Percentiles rank a stretch among this genome's conserved stretches.
Evolutionary conservation across 495 filamentous ascomycete genomes (phyloP).

Genomic region (Penicillium alfredii): DNA sequence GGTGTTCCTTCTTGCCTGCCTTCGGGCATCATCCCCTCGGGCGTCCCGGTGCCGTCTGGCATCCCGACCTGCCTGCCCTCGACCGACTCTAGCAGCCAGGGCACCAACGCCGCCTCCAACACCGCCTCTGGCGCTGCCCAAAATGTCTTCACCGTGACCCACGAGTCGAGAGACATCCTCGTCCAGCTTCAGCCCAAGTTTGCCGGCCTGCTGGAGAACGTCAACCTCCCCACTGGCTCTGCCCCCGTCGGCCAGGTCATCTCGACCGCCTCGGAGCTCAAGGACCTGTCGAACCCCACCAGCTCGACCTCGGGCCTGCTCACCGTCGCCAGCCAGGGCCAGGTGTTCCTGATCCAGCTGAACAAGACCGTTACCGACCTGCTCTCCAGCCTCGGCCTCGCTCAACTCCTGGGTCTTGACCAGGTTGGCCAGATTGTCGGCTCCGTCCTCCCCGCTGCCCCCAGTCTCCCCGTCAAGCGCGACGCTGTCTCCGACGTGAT

Average conservation of each 20-base stretch:
- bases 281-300: too few relatives aligned
- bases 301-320: slow-evolving; percentile 9
- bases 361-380: slow-evolving; percentile 9
- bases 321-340: slow-evolving; percentile 12
- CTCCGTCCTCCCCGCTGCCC: not conserved
- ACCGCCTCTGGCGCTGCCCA: slow-evolving; percentile 5
- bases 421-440: not conserved
- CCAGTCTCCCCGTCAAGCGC: not conserved
- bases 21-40: slow-evolving; percentile 12
- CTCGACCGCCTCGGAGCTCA: slow-evolving; percentile 10
- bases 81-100: not conserved
- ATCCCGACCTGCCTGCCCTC: slow-evolving; percentile 10
- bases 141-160: slow-evolving; percentile 16
- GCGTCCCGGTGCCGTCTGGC: slow-evolving; percentile 6
- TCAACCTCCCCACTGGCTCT: slow-evolving; percentile 8
- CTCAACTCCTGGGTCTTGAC: not conserved
- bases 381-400: not conserved
- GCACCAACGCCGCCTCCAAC: slow-evolving; percentile 1
- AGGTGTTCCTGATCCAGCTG: slow-evolving; percentile 19
- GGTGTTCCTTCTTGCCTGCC: slow-evolving; percentile 13
- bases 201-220: slow-evolving; percentile 10
- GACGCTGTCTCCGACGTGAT: too few relatives aligned
- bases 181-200: slow-evolving; percentile 18
- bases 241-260: slow-evolving; percentile 15
- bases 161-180: slow-evolving; percentile 13